Base-by-base conservation (phyloP, 116 monocot genomes). In the Zostera marina region DNA sequence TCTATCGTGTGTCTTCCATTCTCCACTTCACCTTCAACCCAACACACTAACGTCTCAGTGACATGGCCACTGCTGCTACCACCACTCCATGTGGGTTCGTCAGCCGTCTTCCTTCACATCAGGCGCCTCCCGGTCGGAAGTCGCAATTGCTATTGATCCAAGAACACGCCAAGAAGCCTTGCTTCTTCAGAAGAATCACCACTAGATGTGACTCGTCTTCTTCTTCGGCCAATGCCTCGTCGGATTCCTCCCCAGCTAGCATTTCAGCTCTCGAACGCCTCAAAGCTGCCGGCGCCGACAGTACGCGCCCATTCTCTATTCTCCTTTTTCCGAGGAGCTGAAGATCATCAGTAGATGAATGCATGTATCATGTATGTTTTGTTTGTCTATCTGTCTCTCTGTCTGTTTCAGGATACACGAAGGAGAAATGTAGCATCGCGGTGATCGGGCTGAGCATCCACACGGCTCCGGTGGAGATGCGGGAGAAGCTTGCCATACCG, bases 391-490 rank as follows among this genome's bases (percentile, higher is more conserved):
- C 26, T 26, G 26, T n/a, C 11, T 41, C 11, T 41, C 12, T 58
- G 11, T 19, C 15, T 26, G 42, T 58, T 7, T 46, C 71, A 96
- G 90, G 96, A 46, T 98, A 98, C 62, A 98, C 90, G 76, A 89
- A 86, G 74, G 96, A 98, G 61, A 75, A 76, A 56, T 86, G 90
- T 64, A 89, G 96, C 76, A 76, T 98, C 62, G 86, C 76, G 42
- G 96, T 89, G 44, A 78, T 98, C 25, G 96, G 96, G 41, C 81
- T 98, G 23, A 90, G 86, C 41, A 68, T 98, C 40, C 90, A 98
- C 52, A 98, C 96, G 4, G 80, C 96, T 9, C 90, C 96, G n/a
- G 96, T 98, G 9, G 96, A 98, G 61, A 90, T 98, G 96, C 82
- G 90, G 13, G 89, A 98, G 63, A 98, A 98, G 53, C 96, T 98